These are phyloP conservation scores for Dothideomycetes sp. DNA, from an alignment of 2,329 filamentous ascomycete species.

Conservation along the genomic window DNA sequence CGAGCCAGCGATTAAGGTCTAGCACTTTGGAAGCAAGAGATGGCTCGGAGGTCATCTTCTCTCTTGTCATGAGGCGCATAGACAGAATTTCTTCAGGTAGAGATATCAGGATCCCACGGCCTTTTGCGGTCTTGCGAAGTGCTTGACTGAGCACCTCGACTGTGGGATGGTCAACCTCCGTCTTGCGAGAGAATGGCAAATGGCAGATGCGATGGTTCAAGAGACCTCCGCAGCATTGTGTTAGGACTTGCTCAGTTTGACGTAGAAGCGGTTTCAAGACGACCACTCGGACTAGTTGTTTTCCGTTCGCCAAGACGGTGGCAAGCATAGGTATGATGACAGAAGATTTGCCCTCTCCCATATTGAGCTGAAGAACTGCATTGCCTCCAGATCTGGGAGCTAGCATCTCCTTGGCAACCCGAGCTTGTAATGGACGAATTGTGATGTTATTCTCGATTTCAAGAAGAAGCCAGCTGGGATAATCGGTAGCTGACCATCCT, in stretches of 20 bases:
- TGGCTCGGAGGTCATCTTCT: constrained; percentile 44
- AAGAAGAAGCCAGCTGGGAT: constrained; percentile 54
- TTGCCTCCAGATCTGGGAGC: constrained; percentile 19
- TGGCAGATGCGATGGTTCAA: constrained; percentile 46
- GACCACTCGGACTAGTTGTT: constrained; percentile 43
- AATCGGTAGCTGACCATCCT: constrained; percentile 44
- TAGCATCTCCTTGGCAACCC: constrained; percentile 51
- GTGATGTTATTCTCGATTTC: constrained; percentile 56
- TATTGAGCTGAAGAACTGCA: constrained; percentile 56
- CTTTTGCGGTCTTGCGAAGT: constrained; percentile 34
- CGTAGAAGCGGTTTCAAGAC: constrained; percentile 49
- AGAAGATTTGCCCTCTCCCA: constrained; percentile 63
- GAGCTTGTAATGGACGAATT: constrained; percentile 51
- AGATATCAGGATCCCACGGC: constrained; percentile 47
- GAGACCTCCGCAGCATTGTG: constrained; percentile 47
- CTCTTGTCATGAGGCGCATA: constrained; percentile 53
- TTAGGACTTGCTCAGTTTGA: constrained; percentile 50
- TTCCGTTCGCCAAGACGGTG: constrained; percentile 31
- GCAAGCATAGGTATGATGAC: constrained; percentile 60
- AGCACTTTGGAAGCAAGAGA: constrained; percentile 42
- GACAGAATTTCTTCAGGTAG: constrained; percentile 58
- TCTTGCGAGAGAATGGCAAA: constrained; percentile 49
- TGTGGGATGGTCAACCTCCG: constrained; percentile 25
- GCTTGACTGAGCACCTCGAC: constrained; percentile 30
- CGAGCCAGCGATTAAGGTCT: constrained; percentile 42